Base-by-base conservation (phyloP, 176 grass and related monocot genomes). In the Melocanna baccifera region DNA sequence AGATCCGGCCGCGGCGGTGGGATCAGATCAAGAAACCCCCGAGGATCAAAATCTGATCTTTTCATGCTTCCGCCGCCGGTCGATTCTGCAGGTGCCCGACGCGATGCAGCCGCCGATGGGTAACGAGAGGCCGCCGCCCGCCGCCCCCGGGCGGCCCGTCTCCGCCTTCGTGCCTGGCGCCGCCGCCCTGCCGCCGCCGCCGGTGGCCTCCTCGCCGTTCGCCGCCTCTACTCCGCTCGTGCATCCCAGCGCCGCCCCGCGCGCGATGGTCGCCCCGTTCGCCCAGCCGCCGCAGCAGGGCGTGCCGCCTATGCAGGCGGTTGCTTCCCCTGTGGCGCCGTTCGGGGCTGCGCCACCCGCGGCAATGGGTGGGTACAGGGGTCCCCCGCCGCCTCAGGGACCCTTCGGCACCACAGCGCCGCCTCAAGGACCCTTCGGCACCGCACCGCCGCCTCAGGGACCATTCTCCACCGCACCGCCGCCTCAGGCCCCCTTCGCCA, bases 31-130 rank as follows among this genome's bases (percentile, higher is more conserved):
- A 69, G 20, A 45, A 26, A 12, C 53, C 47, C 77, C 39, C 42
- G 88, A 52, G 47, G 84, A 90, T 90, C 79, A 83, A 81, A 56
- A 55, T 25, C 73, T 41, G n/a, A 58, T 73, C 57, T 73, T 81
- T 46, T 62, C 46, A 46, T 26, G 30, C 12, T 72, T 56, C 55
- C 19, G 2, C 37, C 18, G 62, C 72, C 23, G 3, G 59, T 18
- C 2, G 75, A 43, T 45, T 72, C 57, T 51, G 79, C 84, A 86
- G 88, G 67, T 78, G 64, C 26, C 37, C 71, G 42, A 62, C 59
- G 53, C 78, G 84, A 90, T 90, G 88, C 88, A 83, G 75, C 91
- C 86, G 74, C 89, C 78, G 32, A 74, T 79, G 88, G 88, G 88
- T 72, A 93, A 86, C 79, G 88, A 93, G 48, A 85, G 74, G 78